A percentile compares a stretch with the other conserved stretches of the same genome.
Evolutionary conservation across 2,329 filamentous ascomycete species (phyloP).

Genomic region (Nigrospora sphaerica): DNA sequence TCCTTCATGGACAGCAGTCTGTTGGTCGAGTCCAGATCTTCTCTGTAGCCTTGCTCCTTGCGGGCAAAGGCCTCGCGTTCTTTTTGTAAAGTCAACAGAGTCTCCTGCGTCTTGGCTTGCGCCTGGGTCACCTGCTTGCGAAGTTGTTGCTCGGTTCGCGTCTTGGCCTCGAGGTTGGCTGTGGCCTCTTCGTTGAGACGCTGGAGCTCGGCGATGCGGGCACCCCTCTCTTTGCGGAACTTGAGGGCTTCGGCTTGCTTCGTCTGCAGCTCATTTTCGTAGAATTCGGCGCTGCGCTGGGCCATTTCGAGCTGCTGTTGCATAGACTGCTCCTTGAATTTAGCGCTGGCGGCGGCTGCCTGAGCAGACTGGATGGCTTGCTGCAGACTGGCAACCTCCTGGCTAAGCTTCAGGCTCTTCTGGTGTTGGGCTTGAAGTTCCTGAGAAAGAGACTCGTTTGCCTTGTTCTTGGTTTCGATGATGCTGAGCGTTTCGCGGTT

Average conservation of each 20-base stretch:
- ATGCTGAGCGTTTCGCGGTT: conserved; percentile 87
- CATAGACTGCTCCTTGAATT: conserved; percentile 83
- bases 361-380: conserved; percentile 78
- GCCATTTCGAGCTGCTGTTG: conserved; percentile 86
- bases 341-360: conserved; percentile 71
- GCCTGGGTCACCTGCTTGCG: conserved; percentile 77
- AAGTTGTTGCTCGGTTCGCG: conserved; percentile 72
- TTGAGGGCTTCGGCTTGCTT: conserved; percentile 83
- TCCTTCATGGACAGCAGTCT: conserved; percentile 78
- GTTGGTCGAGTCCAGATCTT: conserved; percentile 75
- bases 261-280: conserved; percentile 84
- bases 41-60: conserved; percentile 78
- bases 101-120: conserved; percentile 80
- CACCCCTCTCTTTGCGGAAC: conserved; percentile 89
- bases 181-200: conserved; percentile 80
- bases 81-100: conserved; percentile 73
- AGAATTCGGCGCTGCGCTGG: conserved; percentile 88
- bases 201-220: conserved; percentile 81
- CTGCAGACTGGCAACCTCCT: conserved; percentile 74
- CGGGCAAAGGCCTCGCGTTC: conserved; percentile 76
- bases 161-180: conserved; percentile 68
- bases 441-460: conserved; percentile 77
- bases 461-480: conserved; percentile 81
- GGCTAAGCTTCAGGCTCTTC: conserved; percentile 75
- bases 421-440: conserved; percentile 86